These are phyloP conservation scores for Hysterium pulicare DNA, from an alignment of 2,329 filamentous ascomycete genomes.

Conservation along the genomic window DNA sequence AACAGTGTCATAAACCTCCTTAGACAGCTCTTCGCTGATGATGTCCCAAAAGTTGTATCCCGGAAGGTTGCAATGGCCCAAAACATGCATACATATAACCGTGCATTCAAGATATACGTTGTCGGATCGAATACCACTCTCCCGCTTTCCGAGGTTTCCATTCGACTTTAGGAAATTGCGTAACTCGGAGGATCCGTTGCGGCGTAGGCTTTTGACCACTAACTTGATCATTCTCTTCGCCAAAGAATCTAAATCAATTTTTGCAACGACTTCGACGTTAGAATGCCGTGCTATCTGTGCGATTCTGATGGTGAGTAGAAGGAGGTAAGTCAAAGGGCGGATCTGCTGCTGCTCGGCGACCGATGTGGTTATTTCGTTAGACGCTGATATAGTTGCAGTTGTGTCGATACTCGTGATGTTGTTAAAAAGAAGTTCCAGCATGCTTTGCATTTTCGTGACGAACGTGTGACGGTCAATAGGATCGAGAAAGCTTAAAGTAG, in stretches of 20 bases:
- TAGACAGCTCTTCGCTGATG: constrained; percentile 33
- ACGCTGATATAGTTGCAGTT: constrained; percentile 8
- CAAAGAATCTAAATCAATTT: constrained; percentile 22
- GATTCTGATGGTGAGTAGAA: constrained; percentile 29
- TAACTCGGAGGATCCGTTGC: constrained; percentile 35
- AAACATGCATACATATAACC: constrained; percentile 45
- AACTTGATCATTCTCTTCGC: constrained; percentile 34
- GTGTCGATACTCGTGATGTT: constrained; percentile 15
- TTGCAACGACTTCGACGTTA: constrained; percentile 11
- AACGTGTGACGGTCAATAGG: constrained; percentile 51
- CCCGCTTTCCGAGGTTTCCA: constrained; percentile 38
- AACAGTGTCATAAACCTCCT: constrained; percentile 13
- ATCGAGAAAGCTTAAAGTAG: constrained; percentile 52
- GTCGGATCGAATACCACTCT: constrained; percentile 48
- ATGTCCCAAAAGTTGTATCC: constrained; percentile 44
- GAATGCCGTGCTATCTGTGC: constrained; percentile 28
- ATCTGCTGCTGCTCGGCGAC: constrained; percentile 2
- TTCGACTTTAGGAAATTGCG: constrained; percentile 46
- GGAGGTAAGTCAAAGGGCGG: constrained; percentile 25
- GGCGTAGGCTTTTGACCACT: constrained; percentile 35
- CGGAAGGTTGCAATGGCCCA: constrained; percentile 29
- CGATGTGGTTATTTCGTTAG: neutral
- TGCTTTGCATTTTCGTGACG: constrained; percentile 39
- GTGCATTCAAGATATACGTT: constrained; percentile 45
- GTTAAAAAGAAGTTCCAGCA: constrained; percentile 37